phyloP scores from a whole-genome alignment of 2,329 filamentous ascomycete species.

The Xylariaceae sp. region DNA sequence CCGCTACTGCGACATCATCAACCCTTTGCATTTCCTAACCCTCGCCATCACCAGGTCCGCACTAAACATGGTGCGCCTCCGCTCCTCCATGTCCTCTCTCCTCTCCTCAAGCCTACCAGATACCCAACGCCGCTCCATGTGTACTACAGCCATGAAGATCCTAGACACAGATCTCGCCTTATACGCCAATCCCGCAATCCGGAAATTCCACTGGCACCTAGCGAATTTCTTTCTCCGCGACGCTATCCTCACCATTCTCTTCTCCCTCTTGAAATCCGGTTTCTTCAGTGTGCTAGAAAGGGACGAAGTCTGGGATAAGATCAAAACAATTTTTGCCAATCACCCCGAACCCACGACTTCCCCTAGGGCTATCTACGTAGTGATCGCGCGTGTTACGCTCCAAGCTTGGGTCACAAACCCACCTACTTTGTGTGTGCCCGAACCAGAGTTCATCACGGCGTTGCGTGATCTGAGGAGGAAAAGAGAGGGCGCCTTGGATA shows the following conservation, averaged over 20 bases:
- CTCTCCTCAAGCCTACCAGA: background rate
- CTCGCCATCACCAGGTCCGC: background rate
- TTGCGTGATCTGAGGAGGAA: background rate
- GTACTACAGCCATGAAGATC: background rate
- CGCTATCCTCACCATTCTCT: background rate
- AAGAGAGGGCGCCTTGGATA: background rate
- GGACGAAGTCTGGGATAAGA: background rate
- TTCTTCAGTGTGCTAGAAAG: background rate
- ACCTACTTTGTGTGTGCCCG: background rate
- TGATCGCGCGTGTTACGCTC: background rate
- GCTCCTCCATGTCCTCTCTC: background rate
- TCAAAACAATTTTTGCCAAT: background rate
- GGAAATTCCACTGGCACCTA: background rate
- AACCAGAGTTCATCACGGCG: background rate
- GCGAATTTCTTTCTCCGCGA: background rate
- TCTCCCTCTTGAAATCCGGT: background rate
- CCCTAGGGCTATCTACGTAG: background rate
- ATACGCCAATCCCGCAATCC: background rate
- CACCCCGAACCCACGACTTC: background rate
- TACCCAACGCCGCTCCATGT: background rate
- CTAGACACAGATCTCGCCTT: background rate
- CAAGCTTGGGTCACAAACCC: background rate
- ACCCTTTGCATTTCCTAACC: conserved; percentile 1
- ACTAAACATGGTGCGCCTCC: background rate
- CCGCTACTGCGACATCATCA: conserved; percentile 41